Base-by-base conservation (phyloP, 305 asterid genomes). In the Andrographis paniculata region DNA sequence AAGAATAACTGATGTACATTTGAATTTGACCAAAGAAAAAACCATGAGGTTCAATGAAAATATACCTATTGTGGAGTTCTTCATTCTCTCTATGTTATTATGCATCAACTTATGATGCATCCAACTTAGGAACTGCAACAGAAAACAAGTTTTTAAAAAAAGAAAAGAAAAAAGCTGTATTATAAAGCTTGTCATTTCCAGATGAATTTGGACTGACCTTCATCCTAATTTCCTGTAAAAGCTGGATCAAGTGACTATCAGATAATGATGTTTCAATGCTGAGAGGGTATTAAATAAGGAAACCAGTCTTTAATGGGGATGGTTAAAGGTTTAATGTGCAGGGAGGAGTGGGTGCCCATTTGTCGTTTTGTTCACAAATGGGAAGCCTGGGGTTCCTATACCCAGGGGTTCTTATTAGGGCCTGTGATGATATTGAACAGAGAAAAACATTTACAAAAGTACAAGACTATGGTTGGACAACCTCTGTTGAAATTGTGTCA, bases 391-490 rank as follows among this genome's bases (percentile, higher is more conserved):
- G 60, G n/a, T n/a, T n/a, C n/a, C n/a, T n/a, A n/a, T n/a, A n/a
- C n/a, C n/a, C n/a, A n/a, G n/a, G n/a, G n/a, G 58, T 56, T 45
- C 73, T 76, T 67, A 61, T 73, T 64, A 73, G 57, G 64, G 65
- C 59, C 74, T 67, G 35, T 35, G 66, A 60, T 55, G 47, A 61
- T 58, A 68, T 51, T 62, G 54, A 66, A 55, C 61, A 73, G 69
- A 68, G 69, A 60, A 64, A 45, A 56, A 71, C 92, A 71, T 45
- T 21, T 52, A 66, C 79, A 76, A 75, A 70, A 64, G 54, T 78
- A 72, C 93, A 80, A 79, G 67, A 57, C 63, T 62, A 55, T 62
- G 61, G 73, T 72, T 77, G 74, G 71, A 60, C 49, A 45, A 60
- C 60, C 58, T 67, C 69, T 66, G 73, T 67, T 67, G 48, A 60